Evolutionary conservation across 768 basidiomycete genomes (phyloP), one percentile per base, ranked within the genome.

Genomic region (Lactifluus volemus): DNA sequence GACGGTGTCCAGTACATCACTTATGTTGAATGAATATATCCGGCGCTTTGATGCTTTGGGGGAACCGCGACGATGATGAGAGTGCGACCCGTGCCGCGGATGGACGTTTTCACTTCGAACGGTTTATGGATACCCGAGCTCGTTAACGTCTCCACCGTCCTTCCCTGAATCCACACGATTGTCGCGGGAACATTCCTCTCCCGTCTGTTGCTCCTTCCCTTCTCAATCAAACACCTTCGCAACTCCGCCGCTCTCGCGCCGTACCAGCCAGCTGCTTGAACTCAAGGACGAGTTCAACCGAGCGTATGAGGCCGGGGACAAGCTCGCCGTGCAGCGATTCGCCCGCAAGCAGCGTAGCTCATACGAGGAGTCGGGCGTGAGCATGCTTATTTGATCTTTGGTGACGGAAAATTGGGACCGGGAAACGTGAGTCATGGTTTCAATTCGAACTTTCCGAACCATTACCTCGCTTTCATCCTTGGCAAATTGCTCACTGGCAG

Each of bases 131-230:
- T 81, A 15, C 75, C 88, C 52, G 89, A 92, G 70, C 63, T 83
- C 51, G 71, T 90, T 55, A 83, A 92, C 64, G 84, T 91, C 53
- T 72, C 77, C 51, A 82, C 83, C 0, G 85, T 84, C 41, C 72
- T 92, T 61, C 85, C 88, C 0, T 94, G 92, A 91, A 89, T 89
- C 75, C 83, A 84, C 78, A 87, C 90, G 51, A 89, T 95, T 72
- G 73, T 92, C 48, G 75, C 74, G 5, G 83, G 84, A 32, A 82
- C 85, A 30, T 57, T 86, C 11, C 68, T 84, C 68, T 83, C 86
- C 77, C 84, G 87, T 21, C 52, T 80, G 19, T 49, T 79, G 52
- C 76, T 88, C 49, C 70, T 90, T 54, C 89, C 88, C 2, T 73
- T 87, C 65, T 73, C 80, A 29, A 73, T 91, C 52, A 74, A 75